Evolutionary conservation across 1,284 basidiomycete genomes (phyloP).

Genomic region (Trichosporon asahii): DNA sequence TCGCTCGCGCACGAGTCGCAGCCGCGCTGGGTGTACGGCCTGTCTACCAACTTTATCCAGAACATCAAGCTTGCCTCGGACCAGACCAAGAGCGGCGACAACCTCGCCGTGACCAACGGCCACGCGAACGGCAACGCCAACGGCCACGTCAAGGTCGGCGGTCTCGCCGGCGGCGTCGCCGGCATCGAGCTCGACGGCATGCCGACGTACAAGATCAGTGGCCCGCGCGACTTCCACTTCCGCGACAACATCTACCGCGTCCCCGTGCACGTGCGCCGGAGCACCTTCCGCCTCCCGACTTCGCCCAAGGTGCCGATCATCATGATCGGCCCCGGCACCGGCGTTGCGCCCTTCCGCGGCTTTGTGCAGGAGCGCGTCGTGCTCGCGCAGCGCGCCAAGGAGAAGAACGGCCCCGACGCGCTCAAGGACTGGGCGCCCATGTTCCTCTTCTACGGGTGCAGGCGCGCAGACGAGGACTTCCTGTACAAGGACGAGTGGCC

Average conservation of each 20-base stretch:
- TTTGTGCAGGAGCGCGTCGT: slow-evolving; percentile 97
- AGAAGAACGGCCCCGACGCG: slow-evolving; percentile 84
- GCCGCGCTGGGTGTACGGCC: slow-evolving; percentile 67
- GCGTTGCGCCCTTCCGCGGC: slow-evolving; percentile 97
- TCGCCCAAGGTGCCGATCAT: slow-evolving; percentile 97
- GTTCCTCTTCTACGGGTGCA: slow-evolving; percentile 92
- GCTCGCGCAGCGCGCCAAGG: slow-evolving; percentile 84
- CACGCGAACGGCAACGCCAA: not conserved
- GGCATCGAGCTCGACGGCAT: slow-evolving; percentile 14
- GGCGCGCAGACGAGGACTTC: slow-evolving; percentile 81
- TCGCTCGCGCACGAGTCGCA: slow-evolving; percentile 56
- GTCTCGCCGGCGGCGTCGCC: not conserved
- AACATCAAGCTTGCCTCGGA: slow-evolving; percentile 74
- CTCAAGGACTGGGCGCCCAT: slow-evolving; percentile 93
- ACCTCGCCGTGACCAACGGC: not conserved
- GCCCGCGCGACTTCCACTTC: slow-evolving; percentile 77
- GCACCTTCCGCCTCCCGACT: slow-evolving; percentile 93
- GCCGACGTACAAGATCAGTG: slow-evolving; percentile 71
- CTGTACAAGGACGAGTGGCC: slow-evolving; percentile 95
- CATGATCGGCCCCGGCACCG: slow-evolving; percentile 97
- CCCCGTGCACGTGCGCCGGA: slow-evolving; percentile 88
- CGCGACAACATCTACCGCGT: slow-evolving; percentile 68
- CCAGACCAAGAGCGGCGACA: not conserved
- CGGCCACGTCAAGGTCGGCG: slow-evolving; percentile 8
- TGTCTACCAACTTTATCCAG: slow-evolving; percentile 85